phyloP scores from a whole-genome alignment of 768 basidiomycete species.

The Termitomyces sp. region DNA sequence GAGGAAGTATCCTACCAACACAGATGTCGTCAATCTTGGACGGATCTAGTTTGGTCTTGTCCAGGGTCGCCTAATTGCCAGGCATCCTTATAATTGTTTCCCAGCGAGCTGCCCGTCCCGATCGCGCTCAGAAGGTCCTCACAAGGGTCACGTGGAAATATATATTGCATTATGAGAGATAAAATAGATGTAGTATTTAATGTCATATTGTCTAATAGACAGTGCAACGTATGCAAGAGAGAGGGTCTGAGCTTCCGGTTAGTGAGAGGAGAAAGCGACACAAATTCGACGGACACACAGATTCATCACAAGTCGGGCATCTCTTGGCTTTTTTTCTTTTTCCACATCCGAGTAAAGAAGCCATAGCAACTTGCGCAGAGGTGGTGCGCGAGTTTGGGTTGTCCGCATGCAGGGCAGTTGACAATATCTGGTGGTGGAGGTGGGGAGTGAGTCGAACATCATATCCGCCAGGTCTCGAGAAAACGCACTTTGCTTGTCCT shows the following conservation, averaged over 20 bases:
- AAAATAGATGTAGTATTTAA: not conserved
- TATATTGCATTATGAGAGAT: slow-evolving; percentile 8
- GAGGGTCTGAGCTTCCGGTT: not conserved
- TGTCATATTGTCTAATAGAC: not conserved
- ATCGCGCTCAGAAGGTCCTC: slow-evolving; percentile 11
- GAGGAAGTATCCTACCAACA: slow-evolving; percentile 52
- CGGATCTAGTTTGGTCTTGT: slow-evolving; percentile 63
- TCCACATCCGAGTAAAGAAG: slow-evolving; percentile 62
- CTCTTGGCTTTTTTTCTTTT: slow-evolving; percentile 33
- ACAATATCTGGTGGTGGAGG: slow-evolving; percentile 65
- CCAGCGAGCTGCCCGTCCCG: slow-evolving; percentile 3
- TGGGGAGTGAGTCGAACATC: not conserved
- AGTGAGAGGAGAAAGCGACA: not conserved
- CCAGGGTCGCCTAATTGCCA: slow-evolving; percentile 52
- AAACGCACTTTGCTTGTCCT: slow-evolving; percentile 83
- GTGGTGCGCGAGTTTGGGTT: slow-evolving; percentile 84
- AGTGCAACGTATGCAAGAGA: not conserved
- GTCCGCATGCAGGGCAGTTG: slow-evolving; percentile 86
- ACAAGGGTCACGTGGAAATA: slow-evolving; percentile 10
- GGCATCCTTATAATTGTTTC: slow-evolving; percentile 4
- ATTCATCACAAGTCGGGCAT: slow-evolving; percentile 36
- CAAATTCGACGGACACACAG: not conserved
- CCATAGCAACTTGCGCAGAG: slow-evolving; percentile 81
- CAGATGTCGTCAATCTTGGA: slow-evolving; percentile 77
- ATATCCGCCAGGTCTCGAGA: not conserved